phyloP scores from a whole-genome alignment of 352 stramenopile species.

The Pythium plurisporium region DNA sequence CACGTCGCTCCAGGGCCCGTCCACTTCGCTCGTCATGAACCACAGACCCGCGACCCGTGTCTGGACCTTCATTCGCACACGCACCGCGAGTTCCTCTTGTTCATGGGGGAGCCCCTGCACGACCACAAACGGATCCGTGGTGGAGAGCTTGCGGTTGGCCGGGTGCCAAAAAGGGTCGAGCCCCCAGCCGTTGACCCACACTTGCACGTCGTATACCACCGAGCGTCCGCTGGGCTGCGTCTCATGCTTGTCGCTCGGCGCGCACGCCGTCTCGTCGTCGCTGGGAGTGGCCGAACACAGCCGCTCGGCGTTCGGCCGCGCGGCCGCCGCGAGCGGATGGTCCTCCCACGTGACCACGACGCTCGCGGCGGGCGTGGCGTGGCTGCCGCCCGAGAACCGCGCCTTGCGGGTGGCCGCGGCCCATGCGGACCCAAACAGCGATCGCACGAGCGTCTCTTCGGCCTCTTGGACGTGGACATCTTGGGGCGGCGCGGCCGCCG shows the following conservation, averaged over 20 bases:
- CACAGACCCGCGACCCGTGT: slow-evolving; percentile 38
- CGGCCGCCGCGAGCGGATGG: slow-evolving; percentile 26
- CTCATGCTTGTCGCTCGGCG: slow-evolving; percentile 10
- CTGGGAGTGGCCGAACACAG: neutral
- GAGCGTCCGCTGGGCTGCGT: neutral
- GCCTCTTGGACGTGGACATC: neutral
- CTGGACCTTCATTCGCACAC: slow-evolving; percentile 51
- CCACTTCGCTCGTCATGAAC: slow-evolving; percentile 38
- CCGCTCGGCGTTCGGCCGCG: slow-evolving; percentile 14
- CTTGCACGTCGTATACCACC: slow-evolving; percentile 57
- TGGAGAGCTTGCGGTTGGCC: slow-evolving; percentile 43
- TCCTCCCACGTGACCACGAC: slow-evolving; percentile 73
- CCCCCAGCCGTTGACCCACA: slow-evolving; percentile 63
- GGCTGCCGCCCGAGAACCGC: neutral
- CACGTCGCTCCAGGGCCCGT: slow-evolving; percentile 51
- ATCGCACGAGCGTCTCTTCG: slow-evolving; percentile 14
- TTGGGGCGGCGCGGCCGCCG: neutral
- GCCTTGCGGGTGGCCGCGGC: slow-evolving; percentile 5
- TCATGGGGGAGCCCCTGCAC: slow-evolving; percentile 47
- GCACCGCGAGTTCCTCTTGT: slow-evolving; percentile 37
- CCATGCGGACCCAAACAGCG: slow-evolving; percentile 18
- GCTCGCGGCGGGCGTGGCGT: slow-evolving; percentile 29
- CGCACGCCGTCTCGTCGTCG: neutral
- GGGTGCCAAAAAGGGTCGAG: slow-evolving; percentile 59
- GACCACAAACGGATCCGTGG: slow-evolving; percentile 52